These are phyloP conservation scores for Boletus tomentosulus DNA, from an alignment of 768 basidiomycete genomes.

Conservation along the genomic window DNA sequence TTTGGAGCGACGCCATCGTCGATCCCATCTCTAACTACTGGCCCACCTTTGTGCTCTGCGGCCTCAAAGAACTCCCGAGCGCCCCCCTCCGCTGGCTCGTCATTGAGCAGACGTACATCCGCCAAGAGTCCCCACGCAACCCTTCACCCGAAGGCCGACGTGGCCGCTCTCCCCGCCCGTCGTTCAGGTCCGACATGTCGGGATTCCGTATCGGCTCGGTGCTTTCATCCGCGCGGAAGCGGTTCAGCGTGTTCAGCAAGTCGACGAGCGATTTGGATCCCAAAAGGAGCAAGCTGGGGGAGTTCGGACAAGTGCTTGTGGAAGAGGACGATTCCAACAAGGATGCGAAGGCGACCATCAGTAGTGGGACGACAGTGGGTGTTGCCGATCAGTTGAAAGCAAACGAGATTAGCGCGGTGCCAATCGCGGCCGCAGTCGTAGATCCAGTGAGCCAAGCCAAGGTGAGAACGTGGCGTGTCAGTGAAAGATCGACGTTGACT, in stretches of 20 bases:
- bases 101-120: constrained; percentile 57
- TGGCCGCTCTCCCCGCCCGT: constrained; percentile 41
- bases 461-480: constrained; percentile 10
- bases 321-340: constrained; percentile 45
- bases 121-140: constrained; percentile 28
- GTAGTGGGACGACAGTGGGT: constrained; percentile 19
- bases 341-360: constrained; percentile 23
- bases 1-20: constrained; percentile 71
- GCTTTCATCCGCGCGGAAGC: constrained; percentile 50
- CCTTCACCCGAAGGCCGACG: constrained; percentile 25
- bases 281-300: constrained; percentile 47
- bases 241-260: constrained; percentile 58
- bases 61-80: constrained; percentile 43
- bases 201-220: constrained; percentile 37
- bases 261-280: constrained; percentile 16
- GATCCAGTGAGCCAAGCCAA: not conserved
- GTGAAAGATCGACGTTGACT: constrained; percentile 4
- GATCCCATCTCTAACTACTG: constrained; percentile 63
- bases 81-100: constrained; percentile 56
- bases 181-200: constrained; percentile 41
- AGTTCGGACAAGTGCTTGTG: constrained; percentile 65
- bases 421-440: not conserved
- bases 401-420: constrained; percentile 1
- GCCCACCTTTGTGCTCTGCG: constrained; percentile 70
- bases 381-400: constrained; percentile 10